Conservation (phyloP, 2,329 filamentous ascomycete genomes). For the Eutypa lata region DNA sequence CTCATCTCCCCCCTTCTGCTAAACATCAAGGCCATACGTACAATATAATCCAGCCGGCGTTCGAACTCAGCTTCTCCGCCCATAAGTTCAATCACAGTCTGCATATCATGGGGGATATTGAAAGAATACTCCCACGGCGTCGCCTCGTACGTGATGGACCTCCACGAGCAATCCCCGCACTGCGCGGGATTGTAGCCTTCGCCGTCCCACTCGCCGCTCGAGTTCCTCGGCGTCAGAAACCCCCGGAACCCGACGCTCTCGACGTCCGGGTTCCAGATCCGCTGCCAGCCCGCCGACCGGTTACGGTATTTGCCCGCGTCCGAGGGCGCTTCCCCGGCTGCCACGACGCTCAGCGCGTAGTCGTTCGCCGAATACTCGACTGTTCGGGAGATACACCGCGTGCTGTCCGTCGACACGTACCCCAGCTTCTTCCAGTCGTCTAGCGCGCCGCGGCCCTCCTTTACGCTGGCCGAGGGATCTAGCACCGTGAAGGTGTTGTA, state of each 20-base stretch:
- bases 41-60: constrained; percentile 36
- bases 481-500: constrained; percentile 46
- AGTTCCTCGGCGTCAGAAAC: constrained; percentile 19
- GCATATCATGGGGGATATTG: constrained; percentile 57
- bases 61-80: constrained; percentile 51
- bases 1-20: no score
- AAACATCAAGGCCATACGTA: no score
- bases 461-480: constrained; percentile 50
- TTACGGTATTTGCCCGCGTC: constrained; percentile 50
- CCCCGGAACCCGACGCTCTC: constrained; percentile 10
- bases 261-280: constrained; percentile 11
- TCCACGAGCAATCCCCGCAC: constrained; percentile 8
- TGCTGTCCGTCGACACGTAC: constrained; percentile 51
- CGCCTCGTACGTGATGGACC: constrained; percentile 8
- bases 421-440: constrained; percentile 56
- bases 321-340: constrained; percentile 45
- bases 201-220: constrained; percentile 6
- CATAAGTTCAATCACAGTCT: constrained; percentile 45
- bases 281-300: constrained; percentile 36
- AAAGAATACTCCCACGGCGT: constrained; percentile 49
- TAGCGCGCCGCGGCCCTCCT: constrained; percentile 55
- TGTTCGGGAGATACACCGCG: constrained; percentile 51
- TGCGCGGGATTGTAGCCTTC: constrained; percentile 1
- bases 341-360: constrained; percentile 54
- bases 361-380: constrained; percentile 59